A percentile compares a stretch with the other conserved stretches of the same genome.
These are phyloP conservation scores for Boletus rufocinnamomeus DNA, from an alignment of 768 basidiomycete genomes.

Conservation along the genomic window DNA sequence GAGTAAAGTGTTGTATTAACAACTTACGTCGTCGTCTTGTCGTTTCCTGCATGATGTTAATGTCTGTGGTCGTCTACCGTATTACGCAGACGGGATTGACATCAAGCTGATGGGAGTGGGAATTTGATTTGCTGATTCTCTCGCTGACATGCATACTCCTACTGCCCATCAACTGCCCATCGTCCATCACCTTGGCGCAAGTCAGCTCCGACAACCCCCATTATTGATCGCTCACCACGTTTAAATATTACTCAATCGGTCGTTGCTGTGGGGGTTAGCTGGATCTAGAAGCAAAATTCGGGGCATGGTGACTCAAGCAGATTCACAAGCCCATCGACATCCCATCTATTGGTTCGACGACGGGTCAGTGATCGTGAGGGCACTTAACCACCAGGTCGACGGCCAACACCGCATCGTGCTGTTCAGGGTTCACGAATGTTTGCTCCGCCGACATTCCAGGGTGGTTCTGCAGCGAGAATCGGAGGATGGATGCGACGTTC, in stretches of 20 bases:
- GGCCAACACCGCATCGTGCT: constrained; percentile 22
- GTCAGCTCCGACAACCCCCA: not conserved
- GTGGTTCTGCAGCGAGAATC: constrained; percentile 4
- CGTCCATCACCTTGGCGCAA: not conserved
- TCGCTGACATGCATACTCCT: not conserved
- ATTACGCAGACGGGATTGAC: not conserved
- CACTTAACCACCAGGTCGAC: constrained; percentile 32
- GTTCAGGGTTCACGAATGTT: constrained; percentile 59
- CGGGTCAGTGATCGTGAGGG: constrained; percentile 55
- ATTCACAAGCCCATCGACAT: constrained; percentile 34
- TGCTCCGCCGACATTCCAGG: constrained; percentile 55
- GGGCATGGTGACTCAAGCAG: not conserved
- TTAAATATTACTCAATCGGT: constrained; percentile 8
- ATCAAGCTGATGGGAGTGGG: not conserved
- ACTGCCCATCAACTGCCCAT: not conserved
- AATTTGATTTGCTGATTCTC: not conserved
- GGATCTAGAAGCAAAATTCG: constrained; percentile 2
- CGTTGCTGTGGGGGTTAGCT: constrained; percentile 5
- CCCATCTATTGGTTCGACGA: constrained; percentile 67
- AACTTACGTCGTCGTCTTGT: not conserved
- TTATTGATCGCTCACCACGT: constrained; percentile 9
- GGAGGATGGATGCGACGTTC: constrained; percentile 8
- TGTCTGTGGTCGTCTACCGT: not conserved
- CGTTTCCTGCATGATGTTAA: not conserved
- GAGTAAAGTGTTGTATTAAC: constrained; percentile 79